Evolutionary conservation across 2,329 filamentous ascomycete species (phyloP), one percentile per base, ranked within the genome.

Genomic region (Botryosphaeria dothidea): DNA sequence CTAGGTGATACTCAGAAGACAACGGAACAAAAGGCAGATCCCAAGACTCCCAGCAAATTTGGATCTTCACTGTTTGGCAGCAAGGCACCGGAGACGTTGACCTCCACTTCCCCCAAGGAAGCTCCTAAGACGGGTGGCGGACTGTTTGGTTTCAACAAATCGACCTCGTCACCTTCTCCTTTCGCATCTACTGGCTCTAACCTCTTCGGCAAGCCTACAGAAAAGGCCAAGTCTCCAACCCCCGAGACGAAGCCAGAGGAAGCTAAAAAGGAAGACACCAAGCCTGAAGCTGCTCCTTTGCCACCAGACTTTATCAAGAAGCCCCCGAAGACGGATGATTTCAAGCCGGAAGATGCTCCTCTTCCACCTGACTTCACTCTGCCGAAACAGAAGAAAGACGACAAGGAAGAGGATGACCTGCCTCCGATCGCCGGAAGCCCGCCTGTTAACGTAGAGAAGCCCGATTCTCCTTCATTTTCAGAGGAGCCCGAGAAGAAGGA

Each of bases 371-470:
- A 78, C 63, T 66, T 66, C 25, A 58, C 70, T 36, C 67, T 67
- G 23, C 70, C 76, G 15, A 67, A 73, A 1, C 49, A 25, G 3
- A 71, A 76, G 64, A 67, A 69, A 25, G 67, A 69, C 13, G 73
- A 74, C 45, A 81, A 77, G 27, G 67, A 69, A 25, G 73, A 74
- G 46, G 79, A 82, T 31, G 81, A 78, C 45, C 51, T 78, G 15
- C 78, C 78, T 38, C 81, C 81, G 5, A 73, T 83, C 34, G 81
- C 81, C 36, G 81, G 81, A 15, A 82, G 80, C 46, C 81, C 81
- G n/a, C 78, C 80, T 21, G 73, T 83, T 11, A 77, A 82, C 57
- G 73, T 78, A 1, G 74, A 79, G 62, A 74, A 71, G 19, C 75
- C 76, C 8, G 72, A 72, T 29, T 77, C 75, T 27, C 72, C 72